Evolutionary conservation across 2,329 filamentous ascomycete species (phyloP).

Genomic region (Diaporthe caulivora): DNA sequence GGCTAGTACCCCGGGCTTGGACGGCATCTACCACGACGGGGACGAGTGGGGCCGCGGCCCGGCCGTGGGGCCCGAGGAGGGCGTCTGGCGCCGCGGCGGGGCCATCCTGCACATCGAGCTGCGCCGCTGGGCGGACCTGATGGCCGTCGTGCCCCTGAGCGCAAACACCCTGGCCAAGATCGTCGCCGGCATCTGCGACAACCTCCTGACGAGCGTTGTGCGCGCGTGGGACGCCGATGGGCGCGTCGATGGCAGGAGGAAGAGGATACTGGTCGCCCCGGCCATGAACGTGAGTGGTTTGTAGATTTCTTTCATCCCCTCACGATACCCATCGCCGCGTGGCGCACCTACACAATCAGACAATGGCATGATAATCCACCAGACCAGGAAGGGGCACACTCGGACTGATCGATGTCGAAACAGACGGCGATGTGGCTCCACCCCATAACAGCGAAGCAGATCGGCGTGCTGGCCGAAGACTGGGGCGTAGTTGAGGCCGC

Average conservation of each 20-base stretch:
- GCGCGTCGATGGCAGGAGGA: conserved; percentile 66
- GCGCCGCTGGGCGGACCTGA: conserved; percentile 81
- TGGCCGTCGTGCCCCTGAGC: conserved; percentile 84
- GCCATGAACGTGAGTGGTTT: conserved; percentile 38
- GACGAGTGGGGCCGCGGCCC: conserved; percentile 76
- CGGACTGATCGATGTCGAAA: background rate
- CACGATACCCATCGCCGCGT: background rate
- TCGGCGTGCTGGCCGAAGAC: conserved; percentile 77
- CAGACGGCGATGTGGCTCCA: conserved; percentile 83
- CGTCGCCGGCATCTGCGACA: conserved; percentile 80
- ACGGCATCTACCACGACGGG: conserved; percentile 84
- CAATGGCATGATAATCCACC: background rate
- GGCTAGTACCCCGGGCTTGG: conserved; percentile 74
- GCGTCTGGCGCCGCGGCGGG: conserved; percentile 81
- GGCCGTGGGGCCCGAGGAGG: conserved; percentile 55
- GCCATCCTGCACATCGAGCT: conserved; percentile 92
- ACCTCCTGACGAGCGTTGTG: conserved; percentile 79
- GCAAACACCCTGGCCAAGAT: conserved; percentile 92
- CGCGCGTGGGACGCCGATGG: conserved; percentile 90
- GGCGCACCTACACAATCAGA: background rate
- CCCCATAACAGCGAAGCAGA: conserved; percentile 81
- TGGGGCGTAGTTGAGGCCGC: conserved; percentile 69
- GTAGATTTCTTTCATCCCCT: background rate
- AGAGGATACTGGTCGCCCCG: conserved; percentile 80
- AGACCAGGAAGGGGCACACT: background rate